Conservation (phyloP, 768 basidiomycete species). For the Leccinum aurantiacum region DNA sequence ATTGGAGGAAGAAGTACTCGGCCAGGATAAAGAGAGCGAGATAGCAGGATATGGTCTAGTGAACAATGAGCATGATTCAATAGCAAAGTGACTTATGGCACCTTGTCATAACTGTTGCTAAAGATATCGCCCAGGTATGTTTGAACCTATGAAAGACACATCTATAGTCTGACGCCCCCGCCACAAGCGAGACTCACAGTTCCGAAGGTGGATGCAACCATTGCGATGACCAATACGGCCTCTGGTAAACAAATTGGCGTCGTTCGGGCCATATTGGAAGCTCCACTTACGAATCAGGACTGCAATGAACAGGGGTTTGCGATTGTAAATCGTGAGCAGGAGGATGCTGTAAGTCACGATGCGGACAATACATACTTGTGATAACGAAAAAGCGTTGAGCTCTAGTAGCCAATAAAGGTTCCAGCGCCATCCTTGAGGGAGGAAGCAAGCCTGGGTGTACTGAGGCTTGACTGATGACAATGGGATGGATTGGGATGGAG, state of each 20-base stretch:
- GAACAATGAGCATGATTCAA: slow-evolving; percentile 13
- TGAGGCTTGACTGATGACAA: slow-evolving; percentile 13
- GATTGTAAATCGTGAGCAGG: slow-evolving; percentile 12
- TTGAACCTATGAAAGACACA: slow-evolving; percentile 45
- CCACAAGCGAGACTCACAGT: slow-evolving; percentile 42
- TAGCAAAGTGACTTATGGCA: slow-evolving; percentile 16
- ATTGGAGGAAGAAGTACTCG: slow-evolving; percentile 50
- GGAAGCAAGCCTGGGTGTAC: slow-evolving; percentile 13
- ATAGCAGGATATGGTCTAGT: slow-evolving; percentile 78
- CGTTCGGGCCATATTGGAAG: background rate
- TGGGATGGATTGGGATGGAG: slow-evolving; percentile 5
- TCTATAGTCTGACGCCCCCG: slow-evolving; percentile 5
- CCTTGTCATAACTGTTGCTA: slow-evolving; percentile 50
- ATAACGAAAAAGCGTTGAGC: slow-evolving; percentile 71
- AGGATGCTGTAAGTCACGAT: background rate
- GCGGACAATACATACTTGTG: slow-evolving; percentile 52
- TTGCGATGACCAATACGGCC: slow-evolving; percentile 68
- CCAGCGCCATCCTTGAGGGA: slow-evolving; percentile 56
- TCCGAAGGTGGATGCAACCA: slow-evolving; percentile 72
- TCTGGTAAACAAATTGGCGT: slow-evolving; percentile 42
- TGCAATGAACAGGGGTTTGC: slow-evolving; percentile 22
- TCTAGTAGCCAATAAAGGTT: slow-evolving; percentile 69
- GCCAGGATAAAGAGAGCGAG: slow-evolving; percentile 81
- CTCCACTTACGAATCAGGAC: slow-evolving; percentile 59
- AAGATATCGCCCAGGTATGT: slow-evolving; percentile 26